Evolutionary conservation across 768 basidiomycete genomes (phyloP), one percentile per base, ranked within the genome.

Genomic region (Boletus pseudopeckii): DNA sequence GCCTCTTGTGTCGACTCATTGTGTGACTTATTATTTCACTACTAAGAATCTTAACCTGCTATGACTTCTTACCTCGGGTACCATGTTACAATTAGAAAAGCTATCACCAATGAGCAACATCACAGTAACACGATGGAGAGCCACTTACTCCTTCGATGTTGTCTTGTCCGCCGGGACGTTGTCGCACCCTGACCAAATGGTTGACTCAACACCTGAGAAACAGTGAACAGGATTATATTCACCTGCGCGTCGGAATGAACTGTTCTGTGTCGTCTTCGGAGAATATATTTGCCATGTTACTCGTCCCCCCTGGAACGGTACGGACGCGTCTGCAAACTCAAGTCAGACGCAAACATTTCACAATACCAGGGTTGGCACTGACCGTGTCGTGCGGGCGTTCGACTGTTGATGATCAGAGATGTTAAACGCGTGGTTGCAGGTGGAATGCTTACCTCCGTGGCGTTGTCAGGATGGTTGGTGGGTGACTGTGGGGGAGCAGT

Each of bases 231-330:
- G 44, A 30, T 10, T 34, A 38, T 38, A 28, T 73, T 22, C 69
- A 84, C 87, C 82, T 79, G 61, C 88, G 83, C 17, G 86, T 86
- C 5, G 88, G 88, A 60, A 83, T 81, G 66, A 86, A 89, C 52
- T 77, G 74, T 24, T 77, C 73, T 18, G 60, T 33, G 14, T 58
- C 69, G 8, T 76, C 76, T 0, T 70, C 51, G 33, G 74, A 77
- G 75, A 82, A 86, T 39, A 87, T 71, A 24, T 34, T 52, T 48
- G 50, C 66, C 4, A 73, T 54, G 42, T 57, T 70, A 33, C 60
- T 60, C 22, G 37, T 26, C 5, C 73, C 72, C 5, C 72, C 72
- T 6, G 70, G 70, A 14, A 7, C 47, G 33, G 66, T 65, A 45
- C 74, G 67, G 38, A 70, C 65, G n/a, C 72, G 72, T 48, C 72